These are phyloP conservation scores for Candida rishiriensis DNA, from an alignment of 805 yeast species.

Conservation along the genomic window DNA sequence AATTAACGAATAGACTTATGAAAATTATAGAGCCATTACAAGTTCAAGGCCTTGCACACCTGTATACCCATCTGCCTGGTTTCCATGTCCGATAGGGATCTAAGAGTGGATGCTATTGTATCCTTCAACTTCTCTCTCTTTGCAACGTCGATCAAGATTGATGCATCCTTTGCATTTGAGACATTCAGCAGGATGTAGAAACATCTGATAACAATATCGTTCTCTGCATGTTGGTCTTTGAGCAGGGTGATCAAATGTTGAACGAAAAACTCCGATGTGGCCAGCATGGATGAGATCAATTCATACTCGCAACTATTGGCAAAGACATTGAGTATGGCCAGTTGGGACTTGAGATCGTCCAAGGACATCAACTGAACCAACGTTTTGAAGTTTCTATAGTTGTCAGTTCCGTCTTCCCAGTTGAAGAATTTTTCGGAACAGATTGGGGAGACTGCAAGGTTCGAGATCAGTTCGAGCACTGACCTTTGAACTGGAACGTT, in stretches of 20 bases:
- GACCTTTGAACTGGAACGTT: conserved; percentile 41
- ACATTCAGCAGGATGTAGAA: conserved; percentile 19
- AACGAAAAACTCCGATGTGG: conserved; percentile 17
- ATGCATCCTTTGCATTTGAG: conserved; percentile 2
- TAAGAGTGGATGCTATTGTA: conserved; percentile 1
- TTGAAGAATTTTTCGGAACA: conserved; percentile 58
- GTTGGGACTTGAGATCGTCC: conserved; percentile 37
- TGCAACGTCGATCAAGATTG: conserved; percentile 1
- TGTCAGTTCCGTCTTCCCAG: conserved; percentile 29
- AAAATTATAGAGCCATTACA: too few relatives aligned
- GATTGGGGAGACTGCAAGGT: conserved; percentile 34
- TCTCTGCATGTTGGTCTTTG: conserved; percentile 12
- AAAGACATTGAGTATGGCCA: conserved; percentile 28
- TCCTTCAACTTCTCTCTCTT: conserved; percentile 3
- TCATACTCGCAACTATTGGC: conserved; percentile 27
- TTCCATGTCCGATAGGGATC: conserved; percentile 6
- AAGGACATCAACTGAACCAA: conserved; percentile 37
- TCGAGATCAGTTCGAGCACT: conserved; percentile 45
- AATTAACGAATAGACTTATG: too few relatives aligned
- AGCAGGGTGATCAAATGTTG: conserved; percentile 12
- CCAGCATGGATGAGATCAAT: conserved; percentile 19
- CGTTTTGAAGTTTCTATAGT: conserved; percentile 37
- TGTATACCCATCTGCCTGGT: conserved; percentile 9
- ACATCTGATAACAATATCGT: conserved; percentile 21
- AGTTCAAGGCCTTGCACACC: background rate